Evolutionary conservation across 2,329 filamentous ascomycete genomes (phyloP), one percentile per base, ranked within the genome.

Genomic region (Drechslerella coelobrocha): DNA sequence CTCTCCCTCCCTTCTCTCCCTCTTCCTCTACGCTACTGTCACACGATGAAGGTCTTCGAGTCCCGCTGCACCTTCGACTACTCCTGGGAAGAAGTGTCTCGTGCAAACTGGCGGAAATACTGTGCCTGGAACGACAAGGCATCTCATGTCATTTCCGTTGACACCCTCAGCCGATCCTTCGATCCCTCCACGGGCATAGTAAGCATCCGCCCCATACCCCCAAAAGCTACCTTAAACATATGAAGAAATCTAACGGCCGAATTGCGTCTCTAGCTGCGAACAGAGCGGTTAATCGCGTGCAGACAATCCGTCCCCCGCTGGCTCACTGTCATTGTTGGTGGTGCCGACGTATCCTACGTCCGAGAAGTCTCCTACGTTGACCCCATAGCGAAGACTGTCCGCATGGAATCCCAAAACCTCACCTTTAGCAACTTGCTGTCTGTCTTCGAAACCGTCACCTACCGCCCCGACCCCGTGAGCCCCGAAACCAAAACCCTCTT

Each of bases 41-140:
- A 26, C 24, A 51, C 45, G 39, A 97, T 99, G 94, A 96, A 95
- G 85, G 90, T 97, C 81, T 97, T 97, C 78, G 90, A 91, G 76
- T 95, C 91, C 77, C 83, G 84, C 39, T 90, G 91, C 81, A 92
- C 91, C 72, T 99, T 95, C 82, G 85, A 96, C 82, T 99, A 99
- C 84, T 96, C 93, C 48, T 99, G 94, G 94, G 91, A 96, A 78
- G 93, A 97, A 80, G 94, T 99, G 34, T 96, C 92, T 24, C 92
- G 91, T 12, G 92, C 90, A 78, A 99, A 99, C 84, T 99, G 94
- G 94, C 89, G 88, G 76, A 99, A 99, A 81, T 99, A 99, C 82
- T 95, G 91, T 77, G 93, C 93, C 19, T 97, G 94, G 93, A 99
- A 99, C 83, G 90, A 97, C 80, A 94, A 96, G 82, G 92, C 90